Evolutionary conservation across 768 basidiomycete genomes (phyloP), one percentile per base, ranked within the genome.

Genomic region (Boletus eberwhitei): DNA sequence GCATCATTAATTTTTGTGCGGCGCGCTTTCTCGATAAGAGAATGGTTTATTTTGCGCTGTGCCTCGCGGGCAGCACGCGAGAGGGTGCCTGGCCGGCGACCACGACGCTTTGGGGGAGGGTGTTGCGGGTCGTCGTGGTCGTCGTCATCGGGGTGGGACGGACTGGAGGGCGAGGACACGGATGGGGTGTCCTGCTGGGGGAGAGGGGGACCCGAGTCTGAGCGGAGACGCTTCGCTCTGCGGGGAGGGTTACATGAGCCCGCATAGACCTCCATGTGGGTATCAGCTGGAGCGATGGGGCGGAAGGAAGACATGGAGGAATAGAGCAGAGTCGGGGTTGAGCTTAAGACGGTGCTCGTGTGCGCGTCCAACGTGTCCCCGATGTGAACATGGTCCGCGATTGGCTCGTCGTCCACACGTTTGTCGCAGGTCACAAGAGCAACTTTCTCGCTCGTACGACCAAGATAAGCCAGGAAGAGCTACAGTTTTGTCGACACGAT

Each of bases 1-100:
- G 94, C 92, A 48, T 92, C 87, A 66, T 98, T 98, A 59, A 98
- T 98, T 79, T 97, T 97, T 12, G 95, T 96, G 55, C 95, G 79
- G 31, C 95, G 76, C 0, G 94, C 85, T 66, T 95, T 90, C 74
- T 98, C 95, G 67, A 98, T 98, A 58, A 94, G 84, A 6, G 88
- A 91, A 65, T 98, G 95, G 72, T 97, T 97, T 35, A 92, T 83
- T 69, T 95, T 93, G 49, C 95, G 84, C 71, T 92, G 86, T 2
- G 87, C 82, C 72, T 96, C 93, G 44, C 94, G 79, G 31, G 88
- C 88, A 14, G 81, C 80, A 56, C 89, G 86, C 17, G 88, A 88
- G 43, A 89, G 71, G 9, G 82, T 78, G 9, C 85, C 85, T 0
- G 89, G 87, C 64, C 87, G 89, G 48, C 81, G 76, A 17, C 90